Evolutionary conservation across 2,329 filamentous ascomycete genomes (phyloP).

Genomic region (Alternaria postmessia): DNA sequence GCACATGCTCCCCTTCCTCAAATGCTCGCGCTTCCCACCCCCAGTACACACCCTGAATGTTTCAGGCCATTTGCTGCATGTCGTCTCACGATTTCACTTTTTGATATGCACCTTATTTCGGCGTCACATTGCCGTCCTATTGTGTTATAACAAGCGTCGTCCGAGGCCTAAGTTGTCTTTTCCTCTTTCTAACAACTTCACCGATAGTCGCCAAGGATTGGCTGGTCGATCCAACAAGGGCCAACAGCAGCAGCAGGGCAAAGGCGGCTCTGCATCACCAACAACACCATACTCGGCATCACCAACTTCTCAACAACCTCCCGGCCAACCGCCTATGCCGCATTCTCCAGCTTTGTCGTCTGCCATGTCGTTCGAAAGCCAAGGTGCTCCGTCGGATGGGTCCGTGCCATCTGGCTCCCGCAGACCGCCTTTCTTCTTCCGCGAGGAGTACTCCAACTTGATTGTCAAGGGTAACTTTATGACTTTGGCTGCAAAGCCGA

Average conservation of each 20-base stretch:
- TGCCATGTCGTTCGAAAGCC: constrained; percentile 73
- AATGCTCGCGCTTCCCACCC: constrained; percentile 33
- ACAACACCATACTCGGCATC: constrained; percentile 46
- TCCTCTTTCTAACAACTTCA: constrained; percentile 32
- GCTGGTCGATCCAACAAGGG: constrained; percentile 54
- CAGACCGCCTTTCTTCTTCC: constrained; percentile 77
- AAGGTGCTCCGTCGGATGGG: constrained; percentile 52
- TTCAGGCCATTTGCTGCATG: constrained; percentile 37
- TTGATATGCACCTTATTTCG: constrained; percentile 22
- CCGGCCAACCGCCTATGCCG: constrained; percentile 47
- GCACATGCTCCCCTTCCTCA: constrained; percentile 41
- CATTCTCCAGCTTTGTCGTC: constrained; percentile 46
- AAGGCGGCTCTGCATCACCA: constrained; percentile 50
- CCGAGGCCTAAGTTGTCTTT: constrained; percentile 18
- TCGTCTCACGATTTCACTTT: constrained; percentile 33
- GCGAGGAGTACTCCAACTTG: constrained; percentile 77
- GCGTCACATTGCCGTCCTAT: constrained; percentile 5
- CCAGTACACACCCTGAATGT: constrained; percentile 39
- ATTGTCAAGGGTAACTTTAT: constrained; percentile 98
- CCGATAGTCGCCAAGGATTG: constrained; percentile 53
- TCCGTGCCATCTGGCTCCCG: constrained; percentile 62
- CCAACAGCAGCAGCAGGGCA: constrained; percentile 44
- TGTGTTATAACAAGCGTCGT: constrained; percentile 12
- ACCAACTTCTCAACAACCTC: constrained; percentile 45
- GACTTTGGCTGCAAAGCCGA: constrained; percentile 90